phyloP scores from a whole-genome alignment of 495 filamentous ascomycete genomes.

The Hyaloscypha finlandica region DNA sequence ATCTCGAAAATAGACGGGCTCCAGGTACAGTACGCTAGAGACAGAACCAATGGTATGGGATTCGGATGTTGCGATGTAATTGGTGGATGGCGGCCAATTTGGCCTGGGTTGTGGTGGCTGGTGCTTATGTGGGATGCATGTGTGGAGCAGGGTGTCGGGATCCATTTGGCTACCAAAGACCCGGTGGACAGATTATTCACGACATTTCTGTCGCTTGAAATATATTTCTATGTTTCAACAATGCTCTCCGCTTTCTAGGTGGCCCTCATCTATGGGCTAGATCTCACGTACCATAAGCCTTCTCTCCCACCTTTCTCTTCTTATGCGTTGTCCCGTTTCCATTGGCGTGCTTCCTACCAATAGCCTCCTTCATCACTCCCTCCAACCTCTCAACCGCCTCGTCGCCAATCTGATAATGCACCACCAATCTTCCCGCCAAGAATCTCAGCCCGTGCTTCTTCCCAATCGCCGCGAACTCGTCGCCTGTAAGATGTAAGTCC shows the following conservation, averaged over 20 bases:
- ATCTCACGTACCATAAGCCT: slow-evolving; percentile 23
- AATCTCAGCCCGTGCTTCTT: slow-evolving; percentile 56
- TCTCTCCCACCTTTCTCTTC: slow-evolving; percentile 24
- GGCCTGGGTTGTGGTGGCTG: too few species aligned
- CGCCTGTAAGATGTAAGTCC: slow-evolving; percentile 41
- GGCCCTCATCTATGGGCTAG: too few species aligned
- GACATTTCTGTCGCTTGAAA: too few species aligned
- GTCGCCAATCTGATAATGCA: slow-evolving; percentile 65
- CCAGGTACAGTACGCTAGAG: background rate
- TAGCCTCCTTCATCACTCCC: slow-evolving; percentile 47
- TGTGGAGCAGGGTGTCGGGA: too few species aligned
- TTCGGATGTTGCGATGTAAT: too few species aligned
- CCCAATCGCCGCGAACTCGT: slow-evolving; percentile 50
- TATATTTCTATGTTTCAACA: too few species aligned
- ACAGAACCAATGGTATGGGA: background rate
- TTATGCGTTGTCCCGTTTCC: background rate
- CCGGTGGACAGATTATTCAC: too few species aligned
- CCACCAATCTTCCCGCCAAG: slow-evolving; percentile 55
- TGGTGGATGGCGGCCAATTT: too few species aligned
- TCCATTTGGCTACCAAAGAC: too few species aligned
- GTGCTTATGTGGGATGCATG: too few species aligned
- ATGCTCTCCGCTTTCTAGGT: too few species aligned
- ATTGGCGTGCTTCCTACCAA: slow-evolving; percentile 18
- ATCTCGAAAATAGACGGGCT: too few species aligned
- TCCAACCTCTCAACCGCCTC: slow-evolving; percentile 52